These are phyloP conservation scores for Jamesozyma piceae DNA, from an alignment of 805 yeast species.

Conservation along the genomic window DNA sequence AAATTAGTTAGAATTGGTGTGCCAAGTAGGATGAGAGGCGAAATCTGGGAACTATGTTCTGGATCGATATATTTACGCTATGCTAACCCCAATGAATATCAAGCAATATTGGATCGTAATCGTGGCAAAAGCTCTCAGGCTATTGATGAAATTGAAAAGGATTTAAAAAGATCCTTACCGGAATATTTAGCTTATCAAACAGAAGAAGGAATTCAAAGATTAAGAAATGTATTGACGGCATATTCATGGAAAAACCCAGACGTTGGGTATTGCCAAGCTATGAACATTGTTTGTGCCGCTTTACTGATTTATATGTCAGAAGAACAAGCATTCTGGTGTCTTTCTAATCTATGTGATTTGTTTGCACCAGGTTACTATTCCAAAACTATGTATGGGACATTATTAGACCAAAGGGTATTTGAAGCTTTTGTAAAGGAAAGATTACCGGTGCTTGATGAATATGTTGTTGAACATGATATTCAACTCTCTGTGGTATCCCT, in stretches of 20 bases:
- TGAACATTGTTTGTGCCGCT: slow-evolving; percentile 88
- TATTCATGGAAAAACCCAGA: slow-evolving; percentile 96
- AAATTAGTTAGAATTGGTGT: slow-evolving; percentile 82
- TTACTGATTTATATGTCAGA: slow-evolving; percentile 79
- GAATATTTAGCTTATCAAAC: slow-evolving; percentile 92
- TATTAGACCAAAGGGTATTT: slow-evolving; percentile 87
- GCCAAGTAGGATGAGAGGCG: slow-evolving; percentile 92
- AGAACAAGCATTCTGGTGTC: slow-evolving; percentile 95
- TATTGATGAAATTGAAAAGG: slow-evolving; percentile 93
- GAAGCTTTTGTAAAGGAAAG: slow-evolving; percentile 83
- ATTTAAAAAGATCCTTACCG: slow-evolving; percentile 86
- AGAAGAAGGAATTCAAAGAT: slow-evolving; percentile 72
- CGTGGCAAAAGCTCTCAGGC: slow-evolving; percentile 65
- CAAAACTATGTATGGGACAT: slow-evolving; percentile 93
- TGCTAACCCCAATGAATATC: slow-evolving; percentile 52
- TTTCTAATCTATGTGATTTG: slow-evolving; percentile 69
- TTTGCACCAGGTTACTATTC: slow-evolving; percentile 94
- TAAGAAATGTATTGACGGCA: slow-evolving; percentile 83
- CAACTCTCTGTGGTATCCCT: slow-evolving; percentile 87
- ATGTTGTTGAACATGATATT: slow-evolving; percentile 67
- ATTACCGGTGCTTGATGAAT: slow-evolving; percentile 82
- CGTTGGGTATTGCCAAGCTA: slow-evolving; percentile 96
- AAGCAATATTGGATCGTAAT: slow-evolving; percentile 48
- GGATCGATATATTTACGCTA: slow-evolving; percentile 76
- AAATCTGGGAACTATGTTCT: slow-evolving; percentile 85